A percentile compares a stretch with the other conserved stretches of the same genome.
phyloP scores from a whole-genome alignment of 495 filamentous ascomycete genomes.

The Entonaema liquescens region DNA sequence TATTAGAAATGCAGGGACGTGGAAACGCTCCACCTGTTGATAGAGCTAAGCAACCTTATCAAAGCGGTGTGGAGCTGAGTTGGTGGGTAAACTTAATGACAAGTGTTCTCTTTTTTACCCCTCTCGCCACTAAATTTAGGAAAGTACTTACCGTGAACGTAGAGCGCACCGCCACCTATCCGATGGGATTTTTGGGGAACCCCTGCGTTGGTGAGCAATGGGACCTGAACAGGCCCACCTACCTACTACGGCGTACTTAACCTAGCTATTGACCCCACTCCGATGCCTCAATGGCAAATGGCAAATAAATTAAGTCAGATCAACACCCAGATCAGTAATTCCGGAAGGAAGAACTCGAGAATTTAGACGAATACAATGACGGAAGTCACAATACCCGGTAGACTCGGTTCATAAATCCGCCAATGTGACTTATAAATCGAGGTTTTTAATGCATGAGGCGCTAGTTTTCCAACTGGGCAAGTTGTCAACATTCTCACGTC shows the following conservation, averaged over 20 bases:
- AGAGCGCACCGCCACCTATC: constrained; percentile 28
- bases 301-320: constrained; percentile 24
- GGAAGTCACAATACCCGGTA: constrained; percentile 7
- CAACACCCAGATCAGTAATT: constrained; percentile 30
- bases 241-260: neutral
- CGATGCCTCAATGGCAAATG: neutral
- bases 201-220: constrained; percentile 24
- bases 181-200: constrained; percentile 31
- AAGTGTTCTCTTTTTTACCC: constrained; percentile 44
- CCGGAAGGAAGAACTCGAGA: constrained; percentile 30
- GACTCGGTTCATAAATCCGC: constrained; percentile 21
- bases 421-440: neutral
- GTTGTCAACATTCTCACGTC: constrained; percentile 11
- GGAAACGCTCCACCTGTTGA: constrained; percentile 27
- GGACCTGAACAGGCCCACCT: neutral
- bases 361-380: constrained; percentile 20
- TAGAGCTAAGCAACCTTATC: neutral
- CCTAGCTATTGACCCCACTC: constrained; percentile 1
- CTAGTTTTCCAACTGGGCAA: neutral
- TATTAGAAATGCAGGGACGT: constrained; percentile 36
- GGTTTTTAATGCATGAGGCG: neutral
- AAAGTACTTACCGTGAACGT: neutral
- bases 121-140: neutral
- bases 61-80: neutral
- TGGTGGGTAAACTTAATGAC: constrained; percentile 27